Percentiles rank a stretch among this genome's conserved stretches.
Evolutionary conservation across 2,329 filamentous ascomycete species (phyloP).

Genomic region (Bipolaris zeicola): DNA sequence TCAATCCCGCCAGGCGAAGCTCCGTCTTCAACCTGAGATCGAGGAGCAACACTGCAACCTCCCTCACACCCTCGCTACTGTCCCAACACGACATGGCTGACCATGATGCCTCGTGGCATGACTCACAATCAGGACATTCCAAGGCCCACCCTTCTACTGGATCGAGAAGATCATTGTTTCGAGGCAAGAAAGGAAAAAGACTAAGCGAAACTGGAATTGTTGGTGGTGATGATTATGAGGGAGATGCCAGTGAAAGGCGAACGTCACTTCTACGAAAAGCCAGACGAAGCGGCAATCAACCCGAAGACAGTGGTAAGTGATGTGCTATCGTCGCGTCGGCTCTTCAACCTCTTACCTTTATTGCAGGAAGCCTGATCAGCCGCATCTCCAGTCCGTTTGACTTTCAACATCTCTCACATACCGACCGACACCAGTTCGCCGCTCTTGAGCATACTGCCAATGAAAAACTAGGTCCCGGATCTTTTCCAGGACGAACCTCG

Average conservation of each 20-base stretch:
- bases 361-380: slow-evolving; percentile 35
- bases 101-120: slow-evolving; percentile 27
- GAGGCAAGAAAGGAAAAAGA: slow-evolving; percentile 44
- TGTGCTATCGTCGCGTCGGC: background rate
- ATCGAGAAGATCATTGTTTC: slow-evolving; percentile 40
- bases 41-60: slow-evolving; percentile 46
- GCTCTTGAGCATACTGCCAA: slow-evolving; percentile 58
- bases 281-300: slow-evolving; percentile 29
- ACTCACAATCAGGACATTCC: slow-evolving; percentile 21
- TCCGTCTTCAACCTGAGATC: slow-evolving; percentile 48
- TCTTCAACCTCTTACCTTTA: slow-evolving; percentile 14
- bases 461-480: slow-evolving; percentile 44
- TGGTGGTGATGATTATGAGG: slow-evolving; percentile 31
- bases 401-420: slow-evolving; percentile 68
- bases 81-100: slow-evolving; percentile 34
- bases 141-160: slow-evolving; percentile 27
- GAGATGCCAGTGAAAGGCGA: slow-evolving; percentile 33
- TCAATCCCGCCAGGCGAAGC: slow-evolving; percentile 32
- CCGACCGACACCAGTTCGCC: slow-evolving; percentile 60
- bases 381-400: slow-evolving; percentile 67
- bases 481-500: slow-evolving; percentile 59
- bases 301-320: slow-evolving; percentile 36
- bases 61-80: slow-evolving; percentile 38
- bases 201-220: slow-evolving; percentile 39
- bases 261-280: slow-evolving; percentile 43